Base-by-base conservation (phyloP, 331 rosid species). In the Stylosanthes scabra region DNA sequence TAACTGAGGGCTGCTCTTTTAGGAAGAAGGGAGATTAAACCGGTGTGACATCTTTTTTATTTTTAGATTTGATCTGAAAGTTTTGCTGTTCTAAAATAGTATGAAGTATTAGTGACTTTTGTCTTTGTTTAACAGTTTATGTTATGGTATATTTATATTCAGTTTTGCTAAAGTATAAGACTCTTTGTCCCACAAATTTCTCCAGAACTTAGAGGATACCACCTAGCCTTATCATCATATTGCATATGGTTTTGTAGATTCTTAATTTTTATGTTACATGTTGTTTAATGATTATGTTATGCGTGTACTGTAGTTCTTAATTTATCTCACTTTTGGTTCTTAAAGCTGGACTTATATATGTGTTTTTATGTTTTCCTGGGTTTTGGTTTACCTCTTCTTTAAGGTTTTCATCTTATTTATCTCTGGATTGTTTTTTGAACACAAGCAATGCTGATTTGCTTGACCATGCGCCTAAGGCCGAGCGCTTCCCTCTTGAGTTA, bases 1-100 rank as follows among this genome's bases (percentile, higher is more conserved):
- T 92, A 68, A 92, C 98, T 0, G 98, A 92, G 59, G 98, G 98
- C 0, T 92, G 98, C 83, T 92, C 98, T 28, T 92, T 92, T 81
- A 86, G 98, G 81, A 88, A 81, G 82, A 92, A 92, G 88, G 96
- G 92, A 6, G 98, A 92, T 68, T 92, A 52, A 83, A 41, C 39
- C 79, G 68, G 63, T 31, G 77, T 54, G 79, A 54, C 45, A 42
- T n/a, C 37, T 52, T 72, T 73, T 74, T 31, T 3, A 3, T 31
- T 31, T 31, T 56, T 74, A 31, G 12, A 40, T n/a, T 8, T 39
- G 37, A 29, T 63, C 65, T 44, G 58, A 76, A 80, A 73, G 78
- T 56, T 66, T 75, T 29, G 34, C 27, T 54, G 74, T 66, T 20
- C 60, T 7, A 39, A 71, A 68, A 58, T 51, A 66, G 59, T 62